Evolutionary conservation across 2,329 filamentous ascomycete genomes (phyloP).

Genomic region (Pseudogymnoascus sp.): DNA sequence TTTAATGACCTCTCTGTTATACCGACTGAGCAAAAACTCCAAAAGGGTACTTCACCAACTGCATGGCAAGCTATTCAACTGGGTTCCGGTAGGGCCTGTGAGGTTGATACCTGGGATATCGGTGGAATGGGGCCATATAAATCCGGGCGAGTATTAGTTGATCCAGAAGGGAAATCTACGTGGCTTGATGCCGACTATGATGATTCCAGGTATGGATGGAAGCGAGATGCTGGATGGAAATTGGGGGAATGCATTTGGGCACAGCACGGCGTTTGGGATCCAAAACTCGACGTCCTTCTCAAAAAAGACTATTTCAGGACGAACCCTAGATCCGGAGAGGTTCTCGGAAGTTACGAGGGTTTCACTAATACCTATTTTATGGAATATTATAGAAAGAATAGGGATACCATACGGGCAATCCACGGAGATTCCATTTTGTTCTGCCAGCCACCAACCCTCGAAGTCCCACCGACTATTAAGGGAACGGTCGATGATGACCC

Average conservation of each 20-base stretch:
- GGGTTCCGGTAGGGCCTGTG: constrained; percentile 82
- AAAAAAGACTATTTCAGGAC: constrained; percentile 83
- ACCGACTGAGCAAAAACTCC: constrained; percentile 78
- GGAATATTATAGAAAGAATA: constrained; percentile 71
- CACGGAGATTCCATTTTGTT: constrained; percentile 81
- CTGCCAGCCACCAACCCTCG: constrained; percentile 84
- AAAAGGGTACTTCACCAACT: constrained; percentile 88
- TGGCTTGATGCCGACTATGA: constrained; percentile 82
- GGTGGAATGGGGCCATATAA: constrained; percentile 88
- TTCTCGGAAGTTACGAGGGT: constrained; percentile 62
- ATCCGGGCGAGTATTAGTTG: constrained; percentile 71
- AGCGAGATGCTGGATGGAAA: constrained; percentile 78
- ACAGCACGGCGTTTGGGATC: constrained; percentile 93
- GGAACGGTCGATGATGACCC: constrained; percentile 82
- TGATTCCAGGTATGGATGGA: constrained; percentile 84
- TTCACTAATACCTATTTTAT: constrained; percentile 93
- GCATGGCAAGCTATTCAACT: constrained; percentile 89
- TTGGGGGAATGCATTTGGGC: constrained; percentile 95
- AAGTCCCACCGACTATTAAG: constrained; percentile 82
- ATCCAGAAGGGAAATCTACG: constrained; percentile 74
- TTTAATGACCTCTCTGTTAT: constrained; percentile 73
- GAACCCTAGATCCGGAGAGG: constrained; percentile 63
- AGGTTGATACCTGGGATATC: constrained; percentile 89
- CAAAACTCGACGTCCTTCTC: constrained; percentile 63
- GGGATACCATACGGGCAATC: constrained; percentile 62